Conservation (phyloP, 768 basidiomycete species). For the Auricularia cornea region DNA sequence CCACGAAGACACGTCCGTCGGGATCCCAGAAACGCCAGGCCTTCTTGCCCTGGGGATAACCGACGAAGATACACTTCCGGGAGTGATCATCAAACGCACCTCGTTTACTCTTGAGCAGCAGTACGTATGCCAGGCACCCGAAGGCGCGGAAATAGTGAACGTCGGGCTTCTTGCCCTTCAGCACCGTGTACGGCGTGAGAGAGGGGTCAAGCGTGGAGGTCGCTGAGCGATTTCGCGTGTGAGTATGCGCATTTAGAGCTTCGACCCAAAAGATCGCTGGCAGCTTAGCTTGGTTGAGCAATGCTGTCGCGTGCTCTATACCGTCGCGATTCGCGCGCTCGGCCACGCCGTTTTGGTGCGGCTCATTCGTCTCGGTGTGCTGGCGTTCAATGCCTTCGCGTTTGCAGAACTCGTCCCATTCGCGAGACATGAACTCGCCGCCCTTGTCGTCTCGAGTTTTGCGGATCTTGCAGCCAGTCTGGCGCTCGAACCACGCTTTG, state of each 20-base stretch:
- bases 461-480: neutral
- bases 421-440: neutral
- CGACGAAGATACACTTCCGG: constrained; percentile 27
- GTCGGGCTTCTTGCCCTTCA: too few species aligned
- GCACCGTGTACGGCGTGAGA: constrained; percentile 11
- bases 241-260: neutral
- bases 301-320: neutral
- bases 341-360: neutral
- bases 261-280: neutral
- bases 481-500: neutral
- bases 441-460: neutral
- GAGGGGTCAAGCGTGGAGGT: constrained; percentile 1
- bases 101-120: constrained; percentile 6
- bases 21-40: constrained; percentile 29
- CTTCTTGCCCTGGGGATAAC: constrained; percentile 26
- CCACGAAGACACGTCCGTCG: constrained; percentile 18
- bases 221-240: constrained; percentile 9
- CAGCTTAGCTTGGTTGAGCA: neutral
- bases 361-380: neutral
- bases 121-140: constrained; percentile 14
- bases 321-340: neutral
- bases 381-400: neutral
- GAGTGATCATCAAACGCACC: too few species aligned
- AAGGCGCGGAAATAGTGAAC: too few species aligned
- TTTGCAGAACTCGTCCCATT: neutral